Base-by-base conservation (phyloP, 345 rosid species). In the Brassica carinata region DNA sequence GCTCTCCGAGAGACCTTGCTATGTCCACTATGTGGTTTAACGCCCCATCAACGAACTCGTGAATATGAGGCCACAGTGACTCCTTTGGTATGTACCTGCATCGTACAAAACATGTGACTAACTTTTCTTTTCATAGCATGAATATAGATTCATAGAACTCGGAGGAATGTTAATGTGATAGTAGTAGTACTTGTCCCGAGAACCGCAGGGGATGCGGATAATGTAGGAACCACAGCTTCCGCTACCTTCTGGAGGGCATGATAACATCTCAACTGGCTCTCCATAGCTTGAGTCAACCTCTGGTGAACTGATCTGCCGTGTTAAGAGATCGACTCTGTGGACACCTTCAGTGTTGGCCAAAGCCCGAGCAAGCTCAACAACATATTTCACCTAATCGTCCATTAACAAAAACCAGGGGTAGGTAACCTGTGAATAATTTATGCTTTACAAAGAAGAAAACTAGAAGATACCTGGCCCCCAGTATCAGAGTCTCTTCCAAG, bases 401-500 rank as follows among this genome's bases (percentile, higher is more conserved):
- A 55, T 71, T 48, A 18, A 51, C 29, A 30, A 79, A 31, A 55
- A 64, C 68, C 31, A 65, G 30, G 30, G 26, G 26, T 23, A 51
- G n/a, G 29, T 1, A 2, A 14, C n/a, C 18, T 0, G 33, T 29
- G 67, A 23, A 23, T 23, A 23, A 23, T 23, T 23, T 23, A 77
- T 26, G 43, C 48, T 29, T 45, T 62, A 63, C 27, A 13, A 77
- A 7, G 14, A 77, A 43, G 69, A 18, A 33, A 17, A 61, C 15
- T 69, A 29, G 48, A 69, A 69, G 59, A 80, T 89, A 94, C 98
- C 96, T 95, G 99, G 51, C 98, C 98, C 19, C 99, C 99, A 40
- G 99, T 95, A 84, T 93, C 99, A 55, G 99, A 95, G 87, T 95
- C 99, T 82, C 99, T 86, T 71, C 99, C 99, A 64, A 95, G 99